A percentile compares a stretch with the other conserved stretches of the same genome.
Evolutionary conservation across 2,329 filamentous ascomycete genomes (phyloP).

Genomic region (Fusarium torulosum): DNA sequence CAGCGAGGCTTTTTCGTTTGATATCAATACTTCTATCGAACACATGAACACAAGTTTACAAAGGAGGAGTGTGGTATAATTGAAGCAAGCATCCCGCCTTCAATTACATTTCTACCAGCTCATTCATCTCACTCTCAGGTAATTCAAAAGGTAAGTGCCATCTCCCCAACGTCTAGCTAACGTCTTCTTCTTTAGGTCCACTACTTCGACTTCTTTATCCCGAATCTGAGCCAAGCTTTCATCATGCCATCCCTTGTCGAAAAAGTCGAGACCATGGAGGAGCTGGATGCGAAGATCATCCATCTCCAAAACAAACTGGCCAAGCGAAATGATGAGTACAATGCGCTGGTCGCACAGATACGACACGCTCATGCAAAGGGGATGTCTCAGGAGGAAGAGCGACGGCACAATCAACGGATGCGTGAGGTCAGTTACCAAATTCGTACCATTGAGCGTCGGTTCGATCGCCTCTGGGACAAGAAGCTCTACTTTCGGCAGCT

Average conservation of each 20-base stretch:
- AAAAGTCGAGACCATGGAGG: neutral
- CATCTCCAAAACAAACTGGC: neutral
- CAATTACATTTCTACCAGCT: neutral
- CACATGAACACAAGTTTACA: too few species aligned
- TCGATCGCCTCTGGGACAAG: neutral
- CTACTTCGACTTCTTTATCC: neutral
- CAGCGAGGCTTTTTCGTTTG: too few species aligned
- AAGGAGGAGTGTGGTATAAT: neutral
- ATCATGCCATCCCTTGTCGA: neutral
- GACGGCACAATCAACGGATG: neutral
- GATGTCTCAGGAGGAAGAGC: neutral
- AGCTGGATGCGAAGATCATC: neutral
- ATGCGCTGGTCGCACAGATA: neutral
- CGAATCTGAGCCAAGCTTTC: neutral
- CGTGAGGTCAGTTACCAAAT: neutral
- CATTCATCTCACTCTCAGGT: neutral
- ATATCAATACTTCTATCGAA: too few species aligned
- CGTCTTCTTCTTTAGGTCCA: neutral
- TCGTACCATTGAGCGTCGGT: neutral
- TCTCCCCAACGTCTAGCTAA: neutral
- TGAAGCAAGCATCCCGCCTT: neutral
- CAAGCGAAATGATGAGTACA: neutral
- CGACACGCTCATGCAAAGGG: neutral
- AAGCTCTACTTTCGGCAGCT: neutral
- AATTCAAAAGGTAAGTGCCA: neutral